phyloP scores from a whole-genome alignment of 1,139 yeast genomes.

The Eremothecium sinecaudum region DNA sequence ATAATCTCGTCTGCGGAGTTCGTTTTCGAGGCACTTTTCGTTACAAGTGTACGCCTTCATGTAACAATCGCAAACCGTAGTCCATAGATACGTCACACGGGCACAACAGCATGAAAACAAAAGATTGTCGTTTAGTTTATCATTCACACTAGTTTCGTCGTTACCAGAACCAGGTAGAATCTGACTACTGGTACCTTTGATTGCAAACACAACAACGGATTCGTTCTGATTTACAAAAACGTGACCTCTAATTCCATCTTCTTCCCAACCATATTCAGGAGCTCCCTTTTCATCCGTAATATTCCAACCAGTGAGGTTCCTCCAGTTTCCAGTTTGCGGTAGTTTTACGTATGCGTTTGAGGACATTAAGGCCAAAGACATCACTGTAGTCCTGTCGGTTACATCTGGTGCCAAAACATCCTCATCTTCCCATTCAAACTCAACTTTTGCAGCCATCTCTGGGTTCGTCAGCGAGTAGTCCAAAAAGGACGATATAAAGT shows the following conservation, averaged over 20 bases:
- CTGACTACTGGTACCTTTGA: constrained; percentile 91
- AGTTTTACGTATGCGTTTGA: constrained; percentile 82
- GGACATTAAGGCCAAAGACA: constrained; percentile 74
- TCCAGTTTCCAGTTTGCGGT: constrained; percentile 81
- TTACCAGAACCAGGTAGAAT: constrained; percentile 66
- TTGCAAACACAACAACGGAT: constrained; percentile 64
- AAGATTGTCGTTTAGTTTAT: constrained; percentile 78
- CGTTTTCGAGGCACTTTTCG: constrained; percentile 75
- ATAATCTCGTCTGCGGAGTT: constrained; percentile 61
- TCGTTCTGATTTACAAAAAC: constrained; percentile 63
- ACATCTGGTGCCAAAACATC: constrained; percentile 57
- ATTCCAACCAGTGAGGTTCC: constrained; percentile 63
- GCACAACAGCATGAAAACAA: constrained; percentile 96
- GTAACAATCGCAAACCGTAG: constrained; percentile 91
- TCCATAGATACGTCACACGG: constrained; percentile 83
- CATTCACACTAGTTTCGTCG: constrained; percentile 69
- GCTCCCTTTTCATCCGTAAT: constrained; percentile 17
- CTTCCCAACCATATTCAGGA: constrained; percentile 72
- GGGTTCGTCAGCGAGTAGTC: constrained; percentile 49
- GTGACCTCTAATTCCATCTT: constrained; percentile 81
- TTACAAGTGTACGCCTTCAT: constrained; percentile 80
- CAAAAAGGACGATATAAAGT: constrained; percentile 55
- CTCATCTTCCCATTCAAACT: constrained; percentile 47
- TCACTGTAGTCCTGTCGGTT: constrained; percentile 59
- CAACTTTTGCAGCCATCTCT: constrained; percentile 34